Base-by-base conservation (phyloP, 2,329 filamentous ascomycete genomes). In the Epichloe amarillans region DNA sequence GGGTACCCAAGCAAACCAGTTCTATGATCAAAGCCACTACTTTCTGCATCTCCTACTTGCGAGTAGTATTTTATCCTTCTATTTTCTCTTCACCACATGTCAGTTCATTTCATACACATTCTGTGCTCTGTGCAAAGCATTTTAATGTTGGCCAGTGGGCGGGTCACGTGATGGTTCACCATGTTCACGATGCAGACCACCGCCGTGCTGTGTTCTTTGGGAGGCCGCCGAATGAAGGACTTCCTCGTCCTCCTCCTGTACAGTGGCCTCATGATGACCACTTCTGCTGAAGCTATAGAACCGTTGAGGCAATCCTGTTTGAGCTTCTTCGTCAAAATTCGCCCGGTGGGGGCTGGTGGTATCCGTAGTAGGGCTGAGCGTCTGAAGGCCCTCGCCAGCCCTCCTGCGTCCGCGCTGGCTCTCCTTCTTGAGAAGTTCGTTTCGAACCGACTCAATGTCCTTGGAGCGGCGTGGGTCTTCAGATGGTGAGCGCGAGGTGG, bases 371-470 rank as follows among this genome's bases (percentile, higher is more conserved):
- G 57, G 61, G 47, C 62, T 61, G 35, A 65, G 60, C 3, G 64
- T 57, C 8, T 71, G 68, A 8, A 73, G 57, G 1, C 64, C 66
- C 45, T 76, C 72, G 50, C 74, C 74, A 8, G 72, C 70, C 60
- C 68, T 72, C 56, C 74, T 70, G 36, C 73, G 72, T 39, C 74
- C 74, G 26, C 70, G 68, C 52, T 71, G 72, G 57, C 72, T 75
- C 47, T 71, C 68, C 42, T 67, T 64, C 60, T 69, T 69, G 49
- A 62, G 55, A 26, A 67, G 62, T 46, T 66, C 62, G 40, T 57
- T 63, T 53, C 66, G 66, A 41, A 70, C 55, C n/a, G 57, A 58
- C 48, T 70, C 66, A 45, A 67, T 63, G 21, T 73, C 70, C 51
- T 60, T 64, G 5, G 63, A 66, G 10, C 69, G 67, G 19, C 57